Evolutionary conservation across 805 yeast genomes (phyloP), one percentile per base, ranked within the genome.

Genomic region (Candida endomychidarum): DNA sequence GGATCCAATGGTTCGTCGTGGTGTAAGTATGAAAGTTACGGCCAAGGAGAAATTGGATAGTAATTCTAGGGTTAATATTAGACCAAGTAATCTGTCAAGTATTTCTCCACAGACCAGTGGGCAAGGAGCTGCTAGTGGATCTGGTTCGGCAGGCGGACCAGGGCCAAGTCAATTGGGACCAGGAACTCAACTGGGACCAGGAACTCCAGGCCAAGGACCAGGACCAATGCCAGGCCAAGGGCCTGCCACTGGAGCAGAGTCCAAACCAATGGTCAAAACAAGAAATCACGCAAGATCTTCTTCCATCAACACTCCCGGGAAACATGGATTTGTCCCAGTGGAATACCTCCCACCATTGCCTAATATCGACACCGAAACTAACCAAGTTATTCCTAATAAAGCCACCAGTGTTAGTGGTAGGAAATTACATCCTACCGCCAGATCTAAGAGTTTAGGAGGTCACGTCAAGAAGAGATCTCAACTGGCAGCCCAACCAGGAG

Each of bases 391-490:
- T 24, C 40, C 18, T 27, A 36, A 39, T n/a, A 37, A 42, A 5
- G 35, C 40, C 5, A 26, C 41, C 6, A 23, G 31, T 15, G 22
- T 12, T 5, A 34, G 44, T 5, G 55, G 53, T 6, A 46, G 61
- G 33, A 71, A 62, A 45, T 64, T 68, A 45, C 96, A 86, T 59
- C 95, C 96, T 25, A 79, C 88, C 10, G 95, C 95, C 0, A 77
- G 96, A 52, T 95, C 95, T 2, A 87, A 85, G 56, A 84, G 95
- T 15, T 80, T 86, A 35, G 89, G 90, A n/a, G 73, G 72, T 5
- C 91, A 86, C 57, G 75, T 78, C 15, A 76, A 86, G 54, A 81
- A 79, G 51, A 83, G 80, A 43, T 18, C 37, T 20, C 42, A 45
- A n/a, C 67, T 74, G 41, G 78, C 80, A 4, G n/a, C n/a, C n/a